Conservation (phyloP, 345 rosid genomes). For the Salix caprea region DNA sequence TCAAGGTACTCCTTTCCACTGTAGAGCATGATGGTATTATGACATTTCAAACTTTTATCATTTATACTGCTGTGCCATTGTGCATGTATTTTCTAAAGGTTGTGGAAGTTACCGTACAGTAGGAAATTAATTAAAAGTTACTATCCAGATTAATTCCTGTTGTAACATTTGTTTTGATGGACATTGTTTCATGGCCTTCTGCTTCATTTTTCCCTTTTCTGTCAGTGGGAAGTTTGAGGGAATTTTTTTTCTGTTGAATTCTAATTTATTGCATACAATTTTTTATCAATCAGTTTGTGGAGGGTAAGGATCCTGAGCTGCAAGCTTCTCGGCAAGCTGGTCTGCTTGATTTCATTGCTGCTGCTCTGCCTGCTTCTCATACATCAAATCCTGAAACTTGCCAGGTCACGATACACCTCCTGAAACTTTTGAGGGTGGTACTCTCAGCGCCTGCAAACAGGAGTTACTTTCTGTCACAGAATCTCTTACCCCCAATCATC, state of each 20-base stretch:
- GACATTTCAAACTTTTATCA: neutral
- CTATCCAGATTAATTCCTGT: neutral
- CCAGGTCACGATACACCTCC: conserved; percentile 60
- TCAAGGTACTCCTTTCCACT: conserved; percentile 46
- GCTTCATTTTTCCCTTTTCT: neutral
- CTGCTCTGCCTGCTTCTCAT: conserved; percentile 77
- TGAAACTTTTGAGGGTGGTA: conserved; percentile 63
- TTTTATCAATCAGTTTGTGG: conserved; percentile 48
- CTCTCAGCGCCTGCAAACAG: conserved; percentile 53
- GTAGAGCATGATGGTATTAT: neutral
- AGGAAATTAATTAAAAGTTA: neutral
- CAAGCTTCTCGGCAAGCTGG: conserved; percentile 80
- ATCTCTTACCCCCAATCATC: conserved; percentile 71
- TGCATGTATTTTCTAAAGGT: too few species aligned
- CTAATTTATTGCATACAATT: conserved; percentile 9
- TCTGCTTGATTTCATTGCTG: conserved; percentile 70
- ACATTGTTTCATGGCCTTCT: neutral
- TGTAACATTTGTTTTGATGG: neutral
- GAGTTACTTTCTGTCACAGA: conserved; percentile 68
- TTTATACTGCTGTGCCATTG: neutral
- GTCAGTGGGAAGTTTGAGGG: neutral
- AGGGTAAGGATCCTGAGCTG: conserved; percentile 68
- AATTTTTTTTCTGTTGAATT: conserved; percentile 4
- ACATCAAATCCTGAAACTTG: conserved; percentile 77
- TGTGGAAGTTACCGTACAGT: neutral